Conservation (phyloP, 2,329 filamentous ascomycete species). For the Parafenestella ontariensis region DNA sequence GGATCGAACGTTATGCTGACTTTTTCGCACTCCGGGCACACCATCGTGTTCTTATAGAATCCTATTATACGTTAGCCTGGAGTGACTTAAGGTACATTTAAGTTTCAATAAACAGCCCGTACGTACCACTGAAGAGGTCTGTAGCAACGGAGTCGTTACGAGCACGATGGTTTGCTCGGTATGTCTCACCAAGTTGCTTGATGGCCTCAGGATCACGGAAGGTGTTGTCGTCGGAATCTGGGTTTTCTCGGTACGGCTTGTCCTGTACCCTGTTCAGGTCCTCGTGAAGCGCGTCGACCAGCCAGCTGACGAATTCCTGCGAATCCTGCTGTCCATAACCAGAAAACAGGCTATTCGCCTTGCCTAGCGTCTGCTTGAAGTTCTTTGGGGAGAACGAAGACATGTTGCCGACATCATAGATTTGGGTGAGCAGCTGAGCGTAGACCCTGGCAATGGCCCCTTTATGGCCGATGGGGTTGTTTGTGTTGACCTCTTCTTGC, state of each 20-base stretch:
- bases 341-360: slow-evolving; percentile 83
- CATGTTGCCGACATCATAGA: slow-evolving; percentile 73
- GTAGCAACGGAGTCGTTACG: slow-evolving; percentile 95
- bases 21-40: slow-evolving; percentile 89
- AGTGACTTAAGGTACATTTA: background rate
- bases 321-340: slow-evolving; percentile 97
- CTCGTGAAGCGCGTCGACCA: slow-evolving; percentile 93
- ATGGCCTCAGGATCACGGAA: slow-evolving; percentile 82
- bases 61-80: slow-evolving; percentile 3
- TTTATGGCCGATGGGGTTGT: slow-evolving; percentile 84
- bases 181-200: slow-evolving; percentile 81
- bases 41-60: slow-evolving; percentile 97
- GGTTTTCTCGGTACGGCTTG: slow-evolving; percentile 97
- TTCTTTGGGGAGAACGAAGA: slow-evolving; percentile 77
- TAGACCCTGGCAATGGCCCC: slow-evolving; percentile 89
- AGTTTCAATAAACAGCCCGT: background rate
- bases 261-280: slow-evolving; percentile 92
- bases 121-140: slow-evolving; percentile 83
- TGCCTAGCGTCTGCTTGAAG: slow-evolving; percentile 84
- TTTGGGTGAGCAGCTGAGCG: slow-evolving; percentile 73
- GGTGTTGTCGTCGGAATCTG: slow-evolving; percentile 96
- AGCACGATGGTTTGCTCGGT: slow-evolving; percentile 89
- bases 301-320: slow-evolving; percentile 93
- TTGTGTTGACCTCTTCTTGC: slow-evolving; percentile 80
- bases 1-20: slow-evolving; percentile 99